Base-by-base conservation (phyloP, 2,329 filamentous ascomycete species). In the Colletotrichum sp. region DNA sequence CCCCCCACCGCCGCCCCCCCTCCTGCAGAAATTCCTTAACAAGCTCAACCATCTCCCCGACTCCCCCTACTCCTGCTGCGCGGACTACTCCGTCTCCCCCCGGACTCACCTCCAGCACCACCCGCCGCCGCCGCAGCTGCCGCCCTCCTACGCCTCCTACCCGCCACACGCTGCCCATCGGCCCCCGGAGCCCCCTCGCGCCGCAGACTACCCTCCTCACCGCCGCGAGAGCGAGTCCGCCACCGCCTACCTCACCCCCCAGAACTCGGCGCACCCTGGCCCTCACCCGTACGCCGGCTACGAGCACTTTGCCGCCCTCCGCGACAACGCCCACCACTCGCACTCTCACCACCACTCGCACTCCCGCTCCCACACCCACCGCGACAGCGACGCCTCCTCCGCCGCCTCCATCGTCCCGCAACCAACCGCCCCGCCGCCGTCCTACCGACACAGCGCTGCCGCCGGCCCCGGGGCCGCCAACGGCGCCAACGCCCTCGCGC, bases 401-500 rank as follows among this genome's bases (percentile, higher is more conserved):
- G 81, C 84, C 3, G 82, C 85, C 2, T 87, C 87, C 1, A 82
- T 85, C 2, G 82, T 85, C 13, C 83, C 84, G 2, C 85, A 86
- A 34, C 82, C 82, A 2, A 78, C 81, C 9, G 81, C 81, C 1
- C 82, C 85, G 3, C 82, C 83, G 4, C 80, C 80, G 1, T 77
- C 82, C 74, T 76, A 81, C 76, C 72, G 78, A 67, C 44, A 57
- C 39, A 75, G 78, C 49, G 79, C 67, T 18, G 77, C 78, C 9
- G 70, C 34, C n/a, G 74, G 66, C 26, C 59, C 65, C 3, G 83
- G 80, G 10, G 79, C 80, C 5, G 75, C 82, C 55, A 79, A 86
- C 67, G 80, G 85, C 49, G 44, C 55, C 26, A 76, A 76, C 39
- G 59, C 59, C 18, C 83, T 81, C 15, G 79, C 80, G 6, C 76